These are phyloP conservation scores for Sporothrix pseudoabietina DNA, from an alignment of 2,329 filamentous ascomycete genomes.

Conservation along the genomic window DNA sequence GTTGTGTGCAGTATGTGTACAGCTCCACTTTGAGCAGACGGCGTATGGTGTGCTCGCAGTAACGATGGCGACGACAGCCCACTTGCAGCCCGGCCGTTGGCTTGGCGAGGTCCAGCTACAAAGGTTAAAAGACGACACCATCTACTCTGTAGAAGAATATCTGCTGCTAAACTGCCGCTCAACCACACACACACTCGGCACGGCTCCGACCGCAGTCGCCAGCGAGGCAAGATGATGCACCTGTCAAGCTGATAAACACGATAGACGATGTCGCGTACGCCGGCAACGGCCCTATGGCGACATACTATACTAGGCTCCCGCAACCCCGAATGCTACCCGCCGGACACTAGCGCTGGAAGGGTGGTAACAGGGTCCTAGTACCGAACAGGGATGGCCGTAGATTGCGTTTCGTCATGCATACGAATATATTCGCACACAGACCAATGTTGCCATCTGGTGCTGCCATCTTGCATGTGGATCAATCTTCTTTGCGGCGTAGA, in stretches of 20 bases:
- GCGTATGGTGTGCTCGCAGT: background rate
- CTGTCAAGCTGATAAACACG: too few relatives aligned
- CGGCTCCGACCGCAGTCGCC: too few relatives aligned
- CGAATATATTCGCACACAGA: background rate
- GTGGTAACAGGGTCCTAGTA: background rate
- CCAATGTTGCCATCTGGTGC: background rate
- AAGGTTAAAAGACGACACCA: too few relatives aligned
- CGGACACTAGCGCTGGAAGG: background rate
- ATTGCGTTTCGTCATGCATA: background rate
- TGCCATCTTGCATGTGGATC: background rate
- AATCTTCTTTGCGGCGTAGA: background rate
- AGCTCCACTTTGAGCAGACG: background rate
- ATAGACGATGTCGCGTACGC: background rate
- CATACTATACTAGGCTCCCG: background rate
- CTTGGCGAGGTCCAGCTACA: too few relatives aligned
- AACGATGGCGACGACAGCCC: background rate
- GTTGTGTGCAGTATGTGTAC: background rate
- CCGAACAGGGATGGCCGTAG: background rate
- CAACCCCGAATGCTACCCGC: background rate
- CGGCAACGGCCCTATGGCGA: background rate
- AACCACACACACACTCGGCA: too few relatives aligned
- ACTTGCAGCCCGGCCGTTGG: too few relatives aligned
- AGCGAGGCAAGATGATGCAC: too few relatives aligned
- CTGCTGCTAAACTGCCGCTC: too few relatives aligned
- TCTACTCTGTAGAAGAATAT: too few relatives aligned